Conservation (phyloP, 495 filamentous ascomycete species). For the Lindgomyces ingoldianus region DNA sequence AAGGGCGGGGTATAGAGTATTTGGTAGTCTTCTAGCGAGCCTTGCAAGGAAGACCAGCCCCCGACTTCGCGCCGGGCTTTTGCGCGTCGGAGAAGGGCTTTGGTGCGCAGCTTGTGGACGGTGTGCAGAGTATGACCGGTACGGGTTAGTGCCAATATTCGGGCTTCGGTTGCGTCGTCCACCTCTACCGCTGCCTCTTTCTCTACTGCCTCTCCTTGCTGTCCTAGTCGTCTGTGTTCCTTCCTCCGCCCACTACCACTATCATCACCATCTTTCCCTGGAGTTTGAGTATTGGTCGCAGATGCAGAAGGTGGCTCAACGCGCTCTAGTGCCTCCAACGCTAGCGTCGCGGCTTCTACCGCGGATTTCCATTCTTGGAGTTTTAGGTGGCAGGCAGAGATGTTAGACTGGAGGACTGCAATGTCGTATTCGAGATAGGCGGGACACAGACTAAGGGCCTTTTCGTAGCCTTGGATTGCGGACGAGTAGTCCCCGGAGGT, state of each 20-base stretch:
- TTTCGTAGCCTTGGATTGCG: slow-evolving; percentile 87
- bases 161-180: slow-evolving; percentile 48
- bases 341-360: slow-evolving; percentile 68
- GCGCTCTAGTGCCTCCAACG: slow-evolving; percentile 70
- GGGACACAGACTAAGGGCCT: slow-evolving; percentile 78
- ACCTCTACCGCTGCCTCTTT: slow-evolving; percentile 48
- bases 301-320: slow-evolving; percentile 51
- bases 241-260: not conserved
- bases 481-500: slow-evolving; percentile 68
- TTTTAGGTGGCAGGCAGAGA: slow-evolving; percentile 88
- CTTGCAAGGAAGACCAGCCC: slow-evolving; percentile 79
- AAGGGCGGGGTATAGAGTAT: slow-evolving; percentile 48
- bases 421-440: slow-evolving; percentile 88
- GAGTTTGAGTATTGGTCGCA: not conserved
- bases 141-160: slow-evolving; percentile 37
- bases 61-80: slow-evolving; percentile 69
- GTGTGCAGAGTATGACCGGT: slow-evolving; percentile 54
- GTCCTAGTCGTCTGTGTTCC: slow-evolving; percentile 29
- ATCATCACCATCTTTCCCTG: not conserved
- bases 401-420: slow-evolving; percentile 83
- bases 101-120: slow-evolving; percentile 75
- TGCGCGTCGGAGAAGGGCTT: slow-evolving; percentile 83
- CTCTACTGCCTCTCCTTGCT: slow-evolving; percentile 23
- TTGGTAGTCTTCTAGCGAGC: slow-evolving; percentile 64
- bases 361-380: slow-evolving; percentile 84